Percentiles rank a stretch among this genome's conserved stretches.
Evolutionary conservation across 2,329 filamentous ascomycete species (phyloP).

Genomic region (Colletotrichum acutatum): DNA sequence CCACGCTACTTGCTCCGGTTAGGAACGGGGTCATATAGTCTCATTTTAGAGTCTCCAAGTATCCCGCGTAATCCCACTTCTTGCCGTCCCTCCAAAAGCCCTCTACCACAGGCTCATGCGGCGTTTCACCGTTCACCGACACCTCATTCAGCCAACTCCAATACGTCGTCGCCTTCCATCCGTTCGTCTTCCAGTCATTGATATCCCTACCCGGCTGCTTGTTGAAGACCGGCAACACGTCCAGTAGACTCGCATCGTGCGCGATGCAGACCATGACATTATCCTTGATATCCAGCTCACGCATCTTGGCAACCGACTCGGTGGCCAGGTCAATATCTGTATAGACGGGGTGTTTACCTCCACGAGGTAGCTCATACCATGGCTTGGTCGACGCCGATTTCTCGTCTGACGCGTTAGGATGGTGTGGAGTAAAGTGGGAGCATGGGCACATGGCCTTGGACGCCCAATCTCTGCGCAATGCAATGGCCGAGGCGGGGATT

Average conservation of each 20-base stretch:
- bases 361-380: conserved; percentile 16
- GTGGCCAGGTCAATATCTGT: conserved; percentile 11
- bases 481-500: conserved; percentile 10
- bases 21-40: background rate
- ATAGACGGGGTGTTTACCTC: conserved; percentile 19
- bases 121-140: conserved; percentile 9
- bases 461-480: conserved; percentile 7
- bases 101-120: conserved; percentile 11
- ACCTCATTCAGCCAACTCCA: conserved; percentile 34
- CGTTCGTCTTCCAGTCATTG: conserved; percentile 24
- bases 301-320: conserved; percentile 26
- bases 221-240: conserved; percentile 29
- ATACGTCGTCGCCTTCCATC: conserved; percentile 23
- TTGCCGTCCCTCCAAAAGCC: conserved; percentile 30
- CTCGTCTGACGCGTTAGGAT: conserved; percentile 7
- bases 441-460: conserved; percentile 17
- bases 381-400: background rate
- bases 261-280: conserved; percentile 31
- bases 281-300: conserved; percentile 27
- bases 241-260: conserved; percentile 25
- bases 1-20: background rate
- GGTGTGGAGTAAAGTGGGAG: conserved; percentile 22
- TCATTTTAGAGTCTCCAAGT: background rate
- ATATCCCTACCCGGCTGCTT: conserved; percentile 13
- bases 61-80: conserved; percentile 23